A percentile compares a stretch with the other conserved stretches of the same genome.
phyloP scores from a whole-genome alignment of 208 protist genomes.

The Trypanosoma lewisi region DNA sequence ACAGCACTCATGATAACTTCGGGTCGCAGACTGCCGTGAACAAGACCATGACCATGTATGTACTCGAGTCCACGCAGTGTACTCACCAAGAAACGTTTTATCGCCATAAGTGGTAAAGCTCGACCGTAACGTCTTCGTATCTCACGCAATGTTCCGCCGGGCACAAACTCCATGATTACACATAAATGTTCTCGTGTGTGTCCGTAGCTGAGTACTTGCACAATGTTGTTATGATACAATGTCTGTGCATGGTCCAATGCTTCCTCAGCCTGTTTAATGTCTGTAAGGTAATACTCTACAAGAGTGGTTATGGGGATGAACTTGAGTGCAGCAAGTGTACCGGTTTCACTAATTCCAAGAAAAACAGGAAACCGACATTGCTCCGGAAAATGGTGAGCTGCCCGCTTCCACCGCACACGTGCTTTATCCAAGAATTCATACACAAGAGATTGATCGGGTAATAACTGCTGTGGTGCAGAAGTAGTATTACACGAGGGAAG shows the following conservation, averaged over 20 bases:
- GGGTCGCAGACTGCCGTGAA: constrained; percentile 41
- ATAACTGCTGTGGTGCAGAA: background rate
- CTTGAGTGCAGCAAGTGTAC: constrained; percentile 15
- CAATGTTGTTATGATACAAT: constrained; percentile 47
- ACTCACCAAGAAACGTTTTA: constrained; percentile 36
- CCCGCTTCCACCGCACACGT: constrained; percentile 1
- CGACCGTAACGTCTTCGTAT: constrained; percentile 32
- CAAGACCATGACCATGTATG: constrained; percentile 36
- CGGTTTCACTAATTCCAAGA: constrained; percentile 17
- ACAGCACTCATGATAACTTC: constrained; percentile 37
- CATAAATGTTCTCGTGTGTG: constrained; percentile 24
- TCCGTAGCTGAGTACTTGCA: constrained; percentile 32
- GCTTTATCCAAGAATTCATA: constrained; percentile 8
- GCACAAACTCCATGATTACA: constrained; percentile 40
- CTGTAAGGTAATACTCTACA: background rate
- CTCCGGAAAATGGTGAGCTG: background rate
- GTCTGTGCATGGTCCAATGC: constrained; percentile 17
- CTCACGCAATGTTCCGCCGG: constrained; percentile 34
- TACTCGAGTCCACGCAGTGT: constrained; percentile 45
- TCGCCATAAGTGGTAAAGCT: constrained; percentile 24
- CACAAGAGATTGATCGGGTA: background rate
- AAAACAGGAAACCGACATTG: constrained; percentile 9
- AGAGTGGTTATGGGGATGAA: constrained; percentile 2
- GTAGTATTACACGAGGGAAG: background rate
- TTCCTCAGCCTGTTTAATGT: background rate